These are phyloP conservation scores for Suhomyces sp. DNA, from an alignment of 805 yeast species.

Conservation along the genomic window DNA sequence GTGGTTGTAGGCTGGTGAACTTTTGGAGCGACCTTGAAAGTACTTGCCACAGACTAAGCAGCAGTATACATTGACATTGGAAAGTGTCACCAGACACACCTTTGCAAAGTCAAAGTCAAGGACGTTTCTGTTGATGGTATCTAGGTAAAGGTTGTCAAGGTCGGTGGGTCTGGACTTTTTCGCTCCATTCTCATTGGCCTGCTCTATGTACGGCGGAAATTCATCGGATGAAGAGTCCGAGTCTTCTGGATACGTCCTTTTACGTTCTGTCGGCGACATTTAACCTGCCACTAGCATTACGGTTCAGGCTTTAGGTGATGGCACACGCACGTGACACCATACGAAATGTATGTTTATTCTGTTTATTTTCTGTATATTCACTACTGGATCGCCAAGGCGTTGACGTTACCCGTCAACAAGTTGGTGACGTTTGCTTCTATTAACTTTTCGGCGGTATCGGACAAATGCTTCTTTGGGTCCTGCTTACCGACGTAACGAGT, in stretches of 20 bases:
- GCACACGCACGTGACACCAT: background rate
- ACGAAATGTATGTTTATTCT: background rate
- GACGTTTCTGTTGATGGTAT: slow-evolving; percentile 40
- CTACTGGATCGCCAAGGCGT: slow-evolving; percentile 82
- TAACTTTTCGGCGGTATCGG: slow-evolving; percentile 79
- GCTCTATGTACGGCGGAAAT: background rate
- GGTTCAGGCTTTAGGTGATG: background rate
- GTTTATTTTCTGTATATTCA: no score
- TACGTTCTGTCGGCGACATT: background rate
- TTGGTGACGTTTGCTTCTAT: slow-evolving; percentile 90
- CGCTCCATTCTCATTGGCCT: background rate
- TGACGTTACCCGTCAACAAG: slow-evolving; percentile 83
- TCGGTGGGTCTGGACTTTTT: background rate
- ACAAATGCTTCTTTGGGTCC: slow-evolving; percentile 96
- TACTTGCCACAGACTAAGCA: slow-evolving; percentile 75
- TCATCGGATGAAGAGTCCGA: slow-evolving; percentile 1
- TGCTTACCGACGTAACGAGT: slow-evolving; percentile 97
- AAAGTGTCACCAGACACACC: slow-evolving; percentile 59
- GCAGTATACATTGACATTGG: slow-evolving; percentile 61
- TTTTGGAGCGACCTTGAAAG: slow-evolving; percentile 60
- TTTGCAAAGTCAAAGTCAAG: slow-evolving; percentile 71
- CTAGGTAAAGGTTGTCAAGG: slow-evolving; percentile 24
- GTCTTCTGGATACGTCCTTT: background rate
- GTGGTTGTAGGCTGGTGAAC: slow-evolving; percentile 69
- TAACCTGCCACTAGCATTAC: background rate